Base-by-base conservation (phyloP, 179 eudicot species). In the Drosera spatulata region DNA sequence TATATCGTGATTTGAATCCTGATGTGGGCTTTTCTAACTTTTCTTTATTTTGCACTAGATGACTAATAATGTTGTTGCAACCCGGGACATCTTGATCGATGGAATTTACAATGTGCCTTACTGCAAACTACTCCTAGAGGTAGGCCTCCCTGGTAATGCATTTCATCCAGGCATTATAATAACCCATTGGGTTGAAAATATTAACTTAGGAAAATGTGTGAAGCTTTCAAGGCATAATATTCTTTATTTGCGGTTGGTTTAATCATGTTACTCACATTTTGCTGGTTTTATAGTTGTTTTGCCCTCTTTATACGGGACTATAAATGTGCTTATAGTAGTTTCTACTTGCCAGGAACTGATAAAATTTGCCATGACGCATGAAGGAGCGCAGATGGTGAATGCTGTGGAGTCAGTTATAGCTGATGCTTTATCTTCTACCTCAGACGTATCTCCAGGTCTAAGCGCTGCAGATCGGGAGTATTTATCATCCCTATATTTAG, bases 41-140 rank as follows among this genome's bases (percentile, higher is more conserved):
- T 66, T 38, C 69, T 37, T 39, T 53, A 68, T 37, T 39, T 56
- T 66, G 56, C 72, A 56, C 61, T 61, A 91, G 98, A 78, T 79
- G 57, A 77, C 91, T 58, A 76, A 79, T 42, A 73, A 69, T 66
- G 76, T 75, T 58, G 84, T 80, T 58, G 79, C 80, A 59, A 77
- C 91, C 61, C 73, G 70, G 69, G 80, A 84, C 76, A 73, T 85
- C 45, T 63, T 91, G 67, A 47, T 84, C 38, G 70, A 82, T 14
- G 98, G 96, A 49, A 68, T 91, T 67, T 64, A 58, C 56, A 67
- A 60, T 61, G 78, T 76, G 66, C 95, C 95, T 66, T 64, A 56
- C 68, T 88, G 87, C 76, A 77, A 75, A 69, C 49, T 74, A 61
- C 87, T 91, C 66, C 62, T 85, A 39, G 84, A 88, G 91, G 98